These are phyloP conservation scores for Choanephora cucurbitarum DNA, from an alignment of 371 early-diverging fungal species.

Conservation along the genomic window DNA sequence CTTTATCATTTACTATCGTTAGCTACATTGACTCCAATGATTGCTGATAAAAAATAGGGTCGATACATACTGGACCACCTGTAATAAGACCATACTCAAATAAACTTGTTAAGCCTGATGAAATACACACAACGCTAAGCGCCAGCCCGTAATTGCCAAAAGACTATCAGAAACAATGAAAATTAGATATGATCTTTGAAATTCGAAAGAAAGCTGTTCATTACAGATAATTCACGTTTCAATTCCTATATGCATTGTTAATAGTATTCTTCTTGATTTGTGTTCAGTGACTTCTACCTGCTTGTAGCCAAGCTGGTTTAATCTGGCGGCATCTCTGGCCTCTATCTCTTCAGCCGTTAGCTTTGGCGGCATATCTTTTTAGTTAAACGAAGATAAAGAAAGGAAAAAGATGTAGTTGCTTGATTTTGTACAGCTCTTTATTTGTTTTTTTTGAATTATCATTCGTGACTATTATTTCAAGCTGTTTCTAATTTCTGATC, in stretches of 20 bases:
- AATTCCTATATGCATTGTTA: constrained; percentile 28
- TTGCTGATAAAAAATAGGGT: too few relatives aligned
- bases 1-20: constrained; percentile 12
- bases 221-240: constrained; percentile 40
- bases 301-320: constrained; percentile 41
- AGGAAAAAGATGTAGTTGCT: not conserved
- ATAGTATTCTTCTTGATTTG: too few relatives aligned
- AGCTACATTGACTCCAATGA: not conserved
- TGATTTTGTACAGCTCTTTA: too few relatives aligned
- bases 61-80: constrained; percentile 40
- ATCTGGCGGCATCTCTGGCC: constrained; percentile 37
- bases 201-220: too few relatives aligned
- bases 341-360: constrained; percentile 39
- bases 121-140: constrained; percentile 41
- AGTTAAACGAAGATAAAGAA: not conserved
- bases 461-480: too few relatives aligned
- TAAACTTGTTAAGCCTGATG: constrained; percentile 41
- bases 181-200: not conserved
- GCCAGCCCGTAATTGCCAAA: constrained; percentile 44
- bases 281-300: constrained; percentile 37
- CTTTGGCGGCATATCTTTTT: constrained; percentile 18
- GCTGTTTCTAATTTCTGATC: too few relatives aligned
- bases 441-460: too few relatives aligned
- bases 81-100: constrained; percentile 39
- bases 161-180: constrained; percentile 26